A percentile compares a stretch with the other conserved stretches of the same genome.
phyloP scores from a whole-genome alignment of 2,329 filamentous ascomycete species.

The Aureobasidium namibiae region DNA sequence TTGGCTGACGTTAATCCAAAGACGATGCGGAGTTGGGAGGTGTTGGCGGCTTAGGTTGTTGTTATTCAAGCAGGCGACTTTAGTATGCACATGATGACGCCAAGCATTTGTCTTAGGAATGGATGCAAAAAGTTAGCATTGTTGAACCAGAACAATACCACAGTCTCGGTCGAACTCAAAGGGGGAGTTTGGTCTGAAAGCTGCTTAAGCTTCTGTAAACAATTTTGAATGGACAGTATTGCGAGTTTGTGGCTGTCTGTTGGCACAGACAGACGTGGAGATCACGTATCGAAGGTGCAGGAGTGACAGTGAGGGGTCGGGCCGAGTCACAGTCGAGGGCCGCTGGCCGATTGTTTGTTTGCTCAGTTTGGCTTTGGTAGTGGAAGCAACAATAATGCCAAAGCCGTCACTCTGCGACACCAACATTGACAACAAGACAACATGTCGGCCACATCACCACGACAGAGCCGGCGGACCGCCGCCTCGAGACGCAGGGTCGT shows the following conservation, averaged over 20 bases:
- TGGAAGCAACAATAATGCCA: neutral
- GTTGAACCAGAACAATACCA: neutral
- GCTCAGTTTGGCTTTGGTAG: neutral
- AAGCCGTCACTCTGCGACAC: neutral
- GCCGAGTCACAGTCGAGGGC: neutral
- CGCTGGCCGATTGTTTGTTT: conserved; percentile 10
- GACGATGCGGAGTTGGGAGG: neutral
- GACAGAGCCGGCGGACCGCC: conserved; percentile 52
- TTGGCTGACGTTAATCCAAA: neutral
- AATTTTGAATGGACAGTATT: neutral
- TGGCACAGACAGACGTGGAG: neutral
- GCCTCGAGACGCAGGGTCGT: conserved; percentile 65
- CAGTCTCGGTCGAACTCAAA: neutral
- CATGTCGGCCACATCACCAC: conserved; percentile 36
- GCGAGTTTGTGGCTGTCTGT: neutral
- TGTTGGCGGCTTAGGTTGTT: neutral
- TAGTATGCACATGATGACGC: neutral
- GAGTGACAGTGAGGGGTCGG: neutral
- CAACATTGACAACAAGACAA: neutral
- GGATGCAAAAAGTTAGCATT: neutral
- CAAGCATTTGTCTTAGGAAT: neutral
- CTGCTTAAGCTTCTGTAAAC: neutral
- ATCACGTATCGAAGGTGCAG: too few relatives aligned
- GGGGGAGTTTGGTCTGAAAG: too few relatives aligned
- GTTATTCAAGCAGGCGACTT: neutral